Percentiles rank a stretch among this genome's conserved stretches.
Evolutionary conservation across 345 rosid species (phyloP).

Genomic region (sweet orange (Citrus sinensis)): DNA sequence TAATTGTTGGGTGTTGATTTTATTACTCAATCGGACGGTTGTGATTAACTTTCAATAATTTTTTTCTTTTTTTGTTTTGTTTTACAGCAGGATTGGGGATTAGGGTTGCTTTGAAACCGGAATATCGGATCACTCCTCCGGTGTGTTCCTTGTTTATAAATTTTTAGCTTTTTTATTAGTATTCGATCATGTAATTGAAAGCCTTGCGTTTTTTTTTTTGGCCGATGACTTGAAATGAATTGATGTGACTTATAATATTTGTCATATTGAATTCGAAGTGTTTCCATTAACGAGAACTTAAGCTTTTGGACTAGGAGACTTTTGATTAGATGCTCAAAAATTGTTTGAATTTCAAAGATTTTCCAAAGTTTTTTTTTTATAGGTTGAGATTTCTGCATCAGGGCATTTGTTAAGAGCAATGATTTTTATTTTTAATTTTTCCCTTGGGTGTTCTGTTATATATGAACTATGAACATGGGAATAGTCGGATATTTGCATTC

Average conservation of each 20-base stretch:
- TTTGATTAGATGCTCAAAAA: neutral
- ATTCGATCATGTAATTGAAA: neutral
- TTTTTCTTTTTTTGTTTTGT: neutral
- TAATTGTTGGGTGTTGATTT: neutral
- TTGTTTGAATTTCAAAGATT: neutral
- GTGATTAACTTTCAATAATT: neutral
- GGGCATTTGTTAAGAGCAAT: neutral
- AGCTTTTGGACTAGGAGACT: neutral
- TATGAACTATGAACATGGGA: neutral
- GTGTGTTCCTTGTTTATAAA: constrained; percentile 34
- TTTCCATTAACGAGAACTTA: neutral
- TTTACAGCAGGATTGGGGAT: constrained; percentile 78
- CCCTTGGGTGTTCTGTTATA: neutral
- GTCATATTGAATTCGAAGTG: neutral
- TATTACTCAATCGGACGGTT: neutral
- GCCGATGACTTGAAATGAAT: neutral
- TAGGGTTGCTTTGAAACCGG: constrained; percentile 67
- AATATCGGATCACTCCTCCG: constrained; percentile 79
- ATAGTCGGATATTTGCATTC: neutral
- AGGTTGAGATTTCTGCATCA: neutral
- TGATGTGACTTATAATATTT: neutral
- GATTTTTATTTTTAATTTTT: neutral
- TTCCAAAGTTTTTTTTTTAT: neutral
- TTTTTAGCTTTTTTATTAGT: neutral
- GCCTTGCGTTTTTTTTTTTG: neutral